phyloP scores from a whole-genome alignment of 805 yeast genomes.

The Candida alai region DNA sequence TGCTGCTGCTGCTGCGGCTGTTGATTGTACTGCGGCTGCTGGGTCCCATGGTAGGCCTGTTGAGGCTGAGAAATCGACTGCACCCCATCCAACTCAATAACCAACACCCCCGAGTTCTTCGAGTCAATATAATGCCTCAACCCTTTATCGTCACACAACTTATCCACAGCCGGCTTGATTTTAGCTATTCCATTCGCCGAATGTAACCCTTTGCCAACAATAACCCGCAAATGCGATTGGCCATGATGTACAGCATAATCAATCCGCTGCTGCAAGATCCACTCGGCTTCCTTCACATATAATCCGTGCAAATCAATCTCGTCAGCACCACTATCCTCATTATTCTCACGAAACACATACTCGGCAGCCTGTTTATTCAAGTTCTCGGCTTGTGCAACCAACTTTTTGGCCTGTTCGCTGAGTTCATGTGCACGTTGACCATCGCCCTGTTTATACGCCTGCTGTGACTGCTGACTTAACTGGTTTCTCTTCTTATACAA shows the following conservation, averaged over 20 bases:
- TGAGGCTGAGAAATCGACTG: slow-evolving; percentile 27
- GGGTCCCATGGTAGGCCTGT: slow-evolving; percentile 18
- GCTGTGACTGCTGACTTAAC: slow-evolving; percentile 65
- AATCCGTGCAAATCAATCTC: slow-evolving; percentile 95
- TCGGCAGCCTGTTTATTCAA: slow-evolving; percentile 82
- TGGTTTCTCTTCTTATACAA: slow-evolving; percentile 56
- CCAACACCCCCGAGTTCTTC: slow-evolving; percentile 76
- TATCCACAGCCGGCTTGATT: slow-evolving; percentile 84
- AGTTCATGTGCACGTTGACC: slow-evolving; percentile 67
- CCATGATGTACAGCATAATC: slow-evolving; percentile 55
- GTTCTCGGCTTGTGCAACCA: slow-evolving; percentile 57
- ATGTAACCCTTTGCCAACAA: slow-evolving; percentile 92
- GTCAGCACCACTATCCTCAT: slow-evolving; percentile 76
- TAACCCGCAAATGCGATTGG: slow-evolving; percentile 67
- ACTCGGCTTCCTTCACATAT: slow-evolving; percentile 83
- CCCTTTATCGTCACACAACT: slow-evolving; percentile 63
- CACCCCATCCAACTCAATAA: slow-evolving; percentile 50
- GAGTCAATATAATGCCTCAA: slow-evolving; percentile 60
- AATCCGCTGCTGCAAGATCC: slow-evolving; percentile 68
- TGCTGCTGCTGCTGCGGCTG: slow-evolving; percentile 19
- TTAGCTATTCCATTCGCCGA: slow-evolving; percentile 80
- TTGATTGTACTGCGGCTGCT: slow-evolving; percentile 22
- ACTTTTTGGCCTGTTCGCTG: slow-evolving; percentile 64
- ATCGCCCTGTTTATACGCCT: slow-evolving; percentile 74
- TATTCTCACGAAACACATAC: slow-evolving; percentile 83